These are phyloP conservation scores for Onygenales sp. DNA, from an alignment of 2,329 filamentous ascomycete genomes.

Conservation along the genomic window DNA sequence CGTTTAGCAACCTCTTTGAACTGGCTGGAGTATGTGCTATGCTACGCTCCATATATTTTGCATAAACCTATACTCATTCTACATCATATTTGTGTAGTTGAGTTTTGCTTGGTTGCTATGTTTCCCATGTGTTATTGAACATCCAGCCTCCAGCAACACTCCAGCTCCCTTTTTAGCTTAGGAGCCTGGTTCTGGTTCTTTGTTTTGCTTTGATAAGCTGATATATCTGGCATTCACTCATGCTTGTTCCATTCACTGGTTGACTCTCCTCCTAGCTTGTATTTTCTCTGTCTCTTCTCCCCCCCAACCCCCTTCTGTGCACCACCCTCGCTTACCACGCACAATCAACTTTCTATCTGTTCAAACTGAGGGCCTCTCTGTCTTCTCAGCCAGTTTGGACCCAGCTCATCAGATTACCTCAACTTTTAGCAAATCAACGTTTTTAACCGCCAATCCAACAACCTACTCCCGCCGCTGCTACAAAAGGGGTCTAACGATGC, in stretches of 20 bases:
- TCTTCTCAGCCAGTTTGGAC: neutral
- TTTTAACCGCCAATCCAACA: neutral
- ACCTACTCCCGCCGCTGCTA: neutral
- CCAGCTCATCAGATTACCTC: too few species aligned
- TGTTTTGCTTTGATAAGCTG: neutral
- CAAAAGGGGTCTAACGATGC: slow-evolving; percentile 10
- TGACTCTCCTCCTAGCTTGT: neutral
- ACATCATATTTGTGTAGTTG: too few species aligned
- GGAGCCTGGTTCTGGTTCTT: neutral
- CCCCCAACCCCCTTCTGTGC: neutral
- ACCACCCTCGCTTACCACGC: neutral
- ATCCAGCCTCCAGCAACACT: too few species aligned
- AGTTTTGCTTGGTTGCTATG: too few species aligned
- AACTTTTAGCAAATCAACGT: neutral
- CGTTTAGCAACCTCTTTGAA: too few species aligned
- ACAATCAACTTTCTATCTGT: neutral
- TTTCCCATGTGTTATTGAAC: too few species aligned
- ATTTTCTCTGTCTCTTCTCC: neutral
- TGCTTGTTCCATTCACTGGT: neutral
- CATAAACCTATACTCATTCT: too few species aligned
- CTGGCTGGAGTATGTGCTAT: too few species aligned
- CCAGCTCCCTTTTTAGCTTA: too few species aligned
- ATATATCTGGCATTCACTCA: neutral
- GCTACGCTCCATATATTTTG: too few species aligned
- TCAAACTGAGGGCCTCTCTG: too few species aligned